phyloP scores from a whole-genome alignment of 2,329 filamentous ascomycete species.

The Coniella lustricola region DNA sequence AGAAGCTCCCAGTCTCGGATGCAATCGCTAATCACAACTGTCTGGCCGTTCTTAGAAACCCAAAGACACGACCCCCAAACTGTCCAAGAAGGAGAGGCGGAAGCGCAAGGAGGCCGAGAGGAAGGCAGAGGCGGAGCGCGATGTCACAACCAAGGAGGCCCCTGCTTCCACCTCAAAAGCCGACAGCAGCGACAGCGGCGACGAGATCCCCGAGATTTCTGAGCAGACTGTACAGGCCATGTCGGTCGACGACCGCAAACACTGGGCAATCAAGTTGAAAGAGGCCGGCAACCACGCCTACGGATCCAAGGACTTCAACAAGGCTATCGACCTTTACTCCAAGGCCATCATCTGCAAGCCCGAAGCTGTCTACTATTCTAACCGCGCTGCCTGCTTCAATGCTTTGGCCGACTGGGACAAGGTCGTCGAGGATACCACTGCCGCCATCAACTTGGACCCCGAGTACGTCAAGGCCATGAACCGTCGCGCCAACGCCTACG shows the following conservation, averaged over 20 bases:
- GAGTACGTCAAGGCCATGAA: slow-evolving; percentile 98
- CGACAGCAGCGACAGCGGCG: slow-evolving; percentile 48
- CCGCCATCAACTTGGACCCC: slow-evolving; percentile 85
- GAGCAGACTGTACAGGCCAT: slow-evolving; percentile 48
- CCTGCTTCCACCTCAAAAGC: slow-evolving; percentile 33
- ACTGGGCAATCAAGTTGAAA: slow-evolving; percentile 87
- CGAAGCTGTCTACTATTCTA: slow-evolving; percentile 97
- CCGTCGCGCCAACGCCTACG: slow-evolving; percentile 91
- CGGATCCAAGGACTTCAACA: slow-evolving; percentile 86
- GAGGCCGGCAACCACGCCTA: slow-evolving; percentile 95
- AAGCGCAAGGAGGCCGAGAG: slow-evolving; percentile 75
- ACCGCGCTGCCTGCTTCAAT: slow-evolving; percentile 95
- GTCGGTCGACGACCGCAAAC: slow-evolving; percentile 64
- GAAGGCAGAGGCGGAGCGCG: slow-evolving; percentile 41
- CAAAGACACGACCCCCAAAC: slow-evolving; percentile 56
- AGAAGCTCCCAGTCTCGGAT: too few relatives aligned
- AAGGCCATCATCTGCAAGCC: slow-evolving; percentile 96
- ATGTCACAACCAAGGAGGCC: slow-evolving; percentile 26
- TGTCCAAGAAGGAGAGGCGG: slow-evolving; percentile 83
- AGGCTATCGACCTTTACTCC: slow-evolving; percentile 89
- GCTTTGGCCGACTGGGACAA: slow-evolving; percentile 89
- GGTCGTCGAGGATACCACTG: slow-evolving; percentile 94
- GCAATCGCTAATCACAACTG: slow-evolving; percentile 2
- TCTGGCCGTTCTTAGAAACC: slow-evolving; percentile 19
- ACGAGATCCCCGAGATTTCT: slow-evolving; percentile 63